phyloP scores from a whole-genome alignment of 495 filamentous ascomycete genomes.

The Xylaria curta region DNA sequence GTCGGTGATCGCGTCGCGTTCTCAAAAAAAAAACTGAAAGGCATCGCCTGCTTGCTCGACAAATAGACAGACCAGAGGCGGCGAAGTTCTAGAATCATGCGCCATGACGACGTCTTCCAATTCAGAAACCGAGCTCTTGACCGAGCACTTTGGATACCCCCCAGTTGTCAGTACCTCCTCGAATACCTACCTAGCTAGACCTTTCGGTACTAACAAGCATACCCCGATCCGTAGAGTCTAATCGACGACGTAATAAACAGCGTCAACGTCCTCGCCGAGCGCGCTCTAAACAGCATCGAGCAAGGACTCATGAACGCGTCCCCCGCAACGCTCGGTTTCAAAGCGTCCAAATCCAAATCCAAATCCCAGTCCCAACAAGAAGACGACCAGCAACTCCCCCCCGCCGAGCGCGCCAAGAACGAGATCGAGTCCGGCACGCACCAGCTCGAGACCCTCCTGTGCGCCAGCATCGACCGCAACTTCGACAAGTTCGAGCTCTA shows the following conservation, averaged over 20 bases:
- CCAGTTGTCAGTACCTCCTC: conserved; percentile 70
- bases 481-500: conserved; percentile 97
- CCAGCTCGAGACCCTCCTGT: conserved; percentile 93
- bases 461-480: conserved; percentile 91
- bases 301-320: conserved; percentile 73
- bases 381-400: conserved; percentile 45
- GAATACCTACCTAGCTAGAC: not conserved
- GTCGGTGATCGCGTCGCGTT: conserved; percentile 31
- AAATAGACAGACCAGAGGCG: conserved; percentile 3
- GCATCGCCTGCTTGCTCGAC: not conserved
- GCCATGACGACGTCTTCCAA: conserved; percentile 55
- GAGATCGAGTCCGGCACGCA: conserved; percentile 93
- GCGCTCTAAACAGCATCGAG: conserved; percentile 83
- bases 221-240: conserved; percentile 65
- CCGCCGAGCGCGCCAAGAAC: conserved; percentile 63
- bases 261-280: conserved; percentile 87
- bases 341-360: conserved; percentile 39
- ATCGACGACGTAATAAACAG: conserved; percentile 98
- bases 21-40: no score
- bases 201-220: conserved; percentile 19
- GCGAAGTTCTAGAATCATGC: conserved; percentile 16
- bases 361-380: not conserved
- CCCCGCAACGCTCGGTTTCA: conserved; percentile 79
- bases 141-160: conserved; percentile 95
- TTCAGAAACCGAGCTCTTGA: conserved; percentile 76